Evolutionary conservation across 2,329 filamentous ascomycete species (phyloP).

Genomic region (Emergomyces pasteurianus): DNA sequence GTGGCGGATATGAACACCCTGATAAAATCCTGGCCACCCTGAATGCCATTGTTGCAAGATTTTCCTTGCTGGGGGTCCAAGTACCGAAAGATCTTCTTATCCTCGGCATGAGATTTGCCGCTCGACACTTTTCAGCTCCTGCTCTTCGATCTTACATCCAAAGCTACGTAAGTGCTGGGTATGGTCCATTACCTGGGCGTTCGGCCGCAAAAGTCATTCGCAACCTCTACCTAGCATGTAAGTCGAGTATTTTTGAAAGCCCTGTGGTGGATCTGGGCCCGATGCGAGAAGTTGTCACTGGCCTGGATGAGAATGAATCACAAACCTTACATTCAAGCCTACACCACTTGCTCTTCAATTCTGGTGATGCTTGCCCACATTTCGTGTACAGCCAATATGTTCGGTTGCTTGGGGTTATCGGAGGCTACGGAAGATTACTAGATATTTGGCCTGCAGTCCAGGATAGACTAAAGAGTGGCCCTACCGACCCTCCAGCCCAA

Average conservation of each 20-base stretch:
- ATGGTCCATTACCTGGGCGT: conserved; percentile 8
- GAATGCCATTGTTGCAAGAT: conserved; percentile 20
- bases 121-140: conserved; percentile 17
- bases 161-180: conserved; percentile 8
- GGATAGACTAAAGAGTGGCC: not conserved
- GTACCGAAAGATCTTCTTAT: conserved; percentile 3
- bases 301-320: not conserved
- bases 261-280: not conserved
- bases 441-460: conserved; percentile 16
- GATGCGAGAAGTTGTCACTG: conserved; percentile 8
- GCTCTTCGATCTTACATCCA: conserved; percentile 19
- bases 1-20: conserved; percentile 15
- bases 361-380: not conserved
- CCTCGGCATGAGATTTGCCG: conserved; percentile 22
- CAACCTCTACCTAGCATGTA: conserved; percentile 7
- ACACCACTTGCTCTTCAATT: not conserved
- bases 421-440: conserved; percentile 13
- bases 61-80: conserved; percentile 12
- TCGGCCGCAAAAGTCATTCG: conserved; percentile 13
- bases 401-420: conserved; percentile 11
- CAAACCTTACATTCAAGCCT: not conserved
- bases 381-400: conserved; percentile 4
- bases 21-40: conserved; percentile 22
- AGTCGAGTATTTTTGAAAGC: conserved; percentile 2
- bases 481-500: conserved; percentile 1